phyloP scores from a whole-genome alignment of 495 filamentous ascomycete genomes.

The Pyronema omphalodes region DNA sequence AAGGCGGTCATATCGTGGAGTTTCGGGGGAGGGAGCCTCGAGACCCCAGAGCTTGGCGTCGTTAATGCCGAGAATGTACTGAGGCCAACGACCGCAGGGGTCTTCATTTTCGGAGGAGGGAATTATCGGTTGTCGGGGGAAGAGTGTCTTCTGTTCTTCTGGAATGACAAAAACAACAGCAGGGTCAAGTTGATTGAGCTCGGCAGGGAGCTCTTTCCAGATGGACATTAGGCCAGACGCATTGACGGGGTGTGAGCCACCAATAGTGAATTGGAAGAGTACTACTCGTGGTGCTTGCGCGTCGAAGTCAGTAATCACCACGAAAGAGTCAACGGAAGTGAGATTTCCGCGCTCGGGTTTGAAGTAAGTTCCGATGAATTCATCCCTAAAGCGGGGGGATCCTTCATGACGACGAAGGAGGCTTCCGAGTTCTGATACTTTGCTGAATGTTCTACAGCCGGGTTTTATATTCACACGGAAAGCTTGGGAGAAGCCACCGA shows the following conservation, averaged over 20 bases:
- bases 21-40: not conserved
- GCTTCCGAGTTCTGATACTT: not conserved
- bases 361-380: not conserved
- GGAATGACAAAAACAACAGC: not conserved
- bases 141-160: not conserved
- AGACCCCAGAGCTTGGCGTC: not conserved
- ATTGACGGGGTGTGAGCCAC: not conserved
- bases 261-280: not conserved
- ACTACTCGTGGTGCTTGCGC: not conserved
- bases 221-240: not conserved
- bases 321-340: not conserved
- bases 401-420: not conserved
- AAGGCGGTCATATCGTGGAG: no score
- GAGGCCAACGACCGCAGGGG: not conserved
- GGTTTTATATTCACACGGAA: not conserved
- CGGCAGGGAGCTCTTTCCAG: not conserved
- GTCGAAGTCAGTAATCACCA: not conserved
- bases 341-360: not conserved
- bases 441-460: not conserved
- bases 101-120: not conserved
- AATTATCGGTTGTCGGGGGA: not conserved
- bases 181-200: not conserved
- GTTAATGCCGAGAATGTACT: not conserved
- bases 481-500: not conserved
- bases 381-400: not conserved